Percentiles rank a stretch among this genome's conserved stretches.
Evolutionary conservation across 2,329 filamentous ascomycete genomes (phyloP).

Genomic region (Xylariaceae sp.): DNA sequence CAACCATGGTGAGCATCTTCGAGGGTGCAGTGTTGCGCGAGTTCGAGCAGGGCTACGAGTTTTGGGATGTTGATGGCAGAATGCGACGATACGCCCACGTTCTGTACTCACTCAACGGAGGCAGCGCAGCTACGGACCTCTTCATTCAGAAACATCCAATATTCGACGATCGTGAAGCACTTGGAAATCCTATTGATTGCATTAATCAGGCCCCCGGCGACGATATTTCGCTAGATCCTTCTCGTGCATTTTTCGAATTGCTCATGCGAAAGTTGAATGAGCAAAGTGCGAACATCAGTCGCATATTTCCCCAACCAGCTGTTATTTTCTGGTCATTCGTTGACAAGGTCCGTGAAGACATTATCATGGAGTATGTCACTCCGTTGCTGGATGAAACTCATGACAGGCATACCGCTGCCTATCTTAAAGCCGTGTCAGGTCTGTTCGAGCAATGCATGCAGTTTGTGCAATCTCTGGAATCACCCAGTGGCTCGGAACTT

Average conservation of each 20-base stretch:
- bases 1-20: conserved; percentile 79
- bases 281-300: conserved; percentile 78
- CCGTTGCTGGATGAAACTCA: conserved; percentile 88
- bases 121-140: conserved; percentile 77
- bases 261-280: conserved; percentile 81
- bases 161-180: conserved; percentile 73
- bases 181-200: conserved; percentile 81
- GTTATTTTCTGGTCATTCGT: conserved; percentile 80
- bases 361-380: conserved; percentile 86
- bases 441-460: conserved; percentile 86
- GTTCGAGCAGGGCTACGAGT: conserved; percentile 91
- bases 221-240: conserved; percentile 79
- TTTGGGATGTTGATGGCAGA: conserved; percentile 83
- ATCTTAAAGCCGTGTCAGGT: conserved; percentile 85
- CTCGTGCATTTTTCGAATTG: conserved; percentile 78
- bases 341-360: conserved; percentile 81
- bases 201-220: conserved; percentile 71
- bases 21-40: conserved; percentile 90
- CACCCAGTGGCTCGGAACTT: conserved; percentile 67
- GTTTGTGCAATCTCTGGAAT: conserved; percentile 74
- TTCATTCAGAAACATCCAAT: conserved; percentile 91
- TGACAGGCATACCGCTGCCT: conserved; percentile 74
- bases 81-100: conserved; percentile 93
- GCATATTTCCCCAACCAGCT: conserved; percentile 77
- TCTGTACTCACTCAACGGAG: conserved; percentile 81